phyloP scores from a whole-genome alignment of 805 yeast genomes.

The Metschnikowia borealis region DNA sequence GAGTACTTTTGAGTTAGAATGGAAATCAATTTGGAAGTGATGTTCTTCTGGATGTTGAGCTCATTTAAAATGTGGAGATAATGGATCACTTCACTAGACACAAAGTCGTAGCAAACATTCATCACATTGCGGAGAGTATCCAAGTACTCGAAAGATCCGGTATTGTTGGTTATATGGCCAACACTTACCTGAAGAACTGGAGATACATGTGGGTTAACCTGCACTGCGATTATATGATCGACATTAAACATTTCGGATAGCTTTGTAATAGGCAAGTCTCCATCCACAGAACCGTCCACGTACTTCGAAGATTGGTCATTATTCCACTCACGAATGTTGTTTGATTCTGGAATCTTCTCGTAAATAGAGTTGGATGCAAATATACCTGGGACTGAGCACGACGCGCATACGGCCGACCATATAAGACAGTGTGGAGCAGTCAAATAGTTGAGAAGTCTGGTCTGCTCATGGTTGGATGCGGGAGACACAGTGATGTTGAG shows the following conservation, averaged over 20 bases:
- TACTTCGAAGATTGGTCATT: constrained; percentile 68
- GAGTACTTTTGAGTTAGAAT: constrained; percentile 82
- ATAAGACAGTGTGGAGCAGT: constrained; percentile 79
- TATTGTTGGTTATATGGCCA: constrained; percentile 58
- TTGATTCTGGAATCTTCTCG: constrained; percentile 76
- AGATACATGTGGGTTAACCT: constrained; percentile 93
- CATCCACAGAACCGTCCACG: constrained; percentile 95
- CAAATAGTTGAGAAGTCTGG: constrained; percentile 71
- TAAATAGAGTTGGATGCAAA: constrained; percentile 82
- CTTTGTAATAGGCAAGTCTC: constrained; percentile 86
- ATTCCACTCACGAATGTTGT: constrained; percentile 76
- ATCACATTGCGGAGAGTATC: constrained; percentile 51
- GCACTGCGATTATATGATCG: constrained; percentile 95
- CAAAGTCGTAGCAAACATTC: constrained; percentile 53
- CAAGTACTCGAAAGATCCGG: constrained; percentile 50
- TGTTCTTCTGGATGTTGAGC: constrained; percentile 68
- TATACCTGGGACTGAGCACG: constrained; percentile 90
- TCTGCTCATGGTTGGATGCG: constrained; percentile 87
- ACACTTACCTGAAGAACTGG: constrained; percentile 74
- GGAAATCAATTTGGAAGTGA: constrained; percentile 69
- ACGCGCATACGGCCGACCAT: constrained; percentile 90
- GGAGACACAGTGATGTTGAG: constrained; percentile 92
- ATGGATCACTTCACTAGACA: constrained; percentile 73
- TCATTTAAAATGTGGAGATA: constrained; percentile 69
- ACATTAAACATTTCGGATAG: constrained; percentile 96